phyloP scores from a whole-genome alignment of 2,329 filamentous ascomycete species.

The Fusarium multiceps region DNA sequence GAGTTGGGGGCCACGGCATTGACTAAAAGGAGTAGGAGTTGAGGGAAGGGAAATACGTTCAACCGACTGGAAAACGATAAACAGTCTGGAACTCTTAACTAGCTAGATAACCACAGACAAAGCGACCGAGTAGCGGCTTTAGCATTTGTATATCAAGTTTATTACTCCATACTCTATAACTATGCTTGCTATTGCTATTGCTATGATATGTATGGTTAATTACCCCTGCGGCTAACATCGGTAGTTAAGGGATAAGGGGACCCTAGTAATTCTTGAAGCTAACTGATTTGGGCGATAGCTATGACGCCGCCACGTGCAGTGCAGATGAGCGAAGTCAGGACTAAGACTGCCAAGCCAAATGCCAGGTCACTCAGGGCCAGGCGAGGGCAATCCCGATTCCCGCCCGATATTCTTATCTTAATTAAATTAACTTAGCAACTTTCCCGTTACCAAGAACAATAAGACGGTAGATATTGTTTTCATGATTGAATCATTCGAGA shows the following conservation, averaged over 20 bases:
- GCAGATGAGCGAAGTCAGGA: constrained; percentile 29
- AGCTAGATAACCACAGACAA: neutral
- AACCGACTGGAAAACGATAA: neutral
- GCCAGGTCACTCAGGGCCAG: constrained; percentile 32
- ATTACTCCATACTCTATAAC: neutral
- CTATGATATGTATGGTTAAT: neutral
- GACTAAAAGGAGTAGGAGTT: neutral
- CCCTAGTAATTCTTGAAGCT: constrained; percentile 7
- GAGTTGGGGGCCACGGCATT: neutral
- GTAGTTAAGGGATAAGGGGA: constrained; percentile 3
- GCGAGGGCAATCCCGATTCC: constrained; percentile 34
- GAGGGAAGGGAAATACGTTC: neutral
- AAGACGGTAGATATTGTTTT: neutral
- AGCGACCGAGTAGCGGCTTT: neutral
- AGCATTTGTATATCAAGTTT: neutral
- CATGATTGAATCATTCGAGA: constrained; percentile 33
- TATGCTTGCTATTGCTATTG: neutral
- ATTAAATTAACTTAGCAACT: neutral
- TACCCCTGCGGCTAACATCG: constrained; percentile 38
- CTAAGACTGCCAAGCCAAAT: neutral
- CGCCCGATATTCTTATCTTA: constrained; percentile 23
- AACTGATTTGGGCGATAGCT: constrained; percentile 7
- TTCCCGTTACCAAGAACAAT: neutral
- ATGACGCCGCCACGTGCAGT: constrained; percentile 41
- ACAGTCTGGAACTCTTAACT: neutral